These are phyloP conservation scores for Leavenworthia alabamica DNA, from an alignment of 345 rosid species.

Conservation along the genomic window DNA sequence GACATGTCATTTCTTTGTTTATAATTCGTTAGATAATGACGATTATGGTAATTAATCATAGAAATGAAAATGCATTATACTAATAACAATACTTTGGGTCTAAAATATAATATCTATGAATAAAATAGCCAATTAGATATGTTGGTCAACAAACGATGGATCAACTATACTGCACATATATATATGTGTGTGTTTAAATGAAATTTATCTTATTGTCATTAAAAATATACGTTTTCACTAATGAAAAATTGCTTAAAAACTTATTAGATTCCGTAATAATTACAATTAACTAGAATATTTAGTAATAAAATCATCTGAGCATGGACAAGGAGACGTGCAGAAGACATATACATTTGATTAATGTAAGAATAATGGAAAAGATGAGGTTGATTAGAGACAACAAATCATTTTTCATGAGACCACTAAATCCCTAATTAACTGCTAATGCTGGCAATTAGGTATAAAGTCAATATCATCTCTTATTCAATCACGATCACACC, in stretches of 20 bases:
- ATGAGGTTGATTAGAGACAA: slow-evolving; percentile 10
- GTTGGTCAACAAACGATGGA: background rate
- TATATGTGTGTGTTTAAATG: no score
- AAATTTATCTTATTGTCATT: no score
- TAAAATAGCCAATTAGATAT: background rate
- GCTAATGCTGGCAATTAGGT: slow-evolving; percentile 30
- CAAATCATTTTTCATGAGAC: slow-evolving; percentile 11
- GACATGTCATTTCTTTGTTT: background rate
- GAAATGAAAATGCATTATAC: background rate
- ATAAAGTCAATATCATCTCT: slow-evolving; percentile 23
- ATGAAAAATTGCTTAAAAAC: background rate
- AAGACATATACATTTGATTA: background rate
- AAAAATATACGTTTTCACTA: background rate
- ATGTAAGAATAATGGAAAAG: background rate
- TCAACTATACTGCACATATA: background rate
- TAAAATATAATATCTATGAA: background rate
- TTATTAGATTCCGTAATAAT: background rate
- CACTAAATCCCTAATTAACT: slow-evolving; percentile 18
- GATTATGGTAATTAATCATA: background rate
- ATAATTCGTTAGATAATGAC: slow-evolving; percentile 1
- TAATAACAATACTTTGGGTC: background rate
- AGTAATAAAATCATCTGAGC: background rate
- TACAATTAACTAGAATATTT: background rate
- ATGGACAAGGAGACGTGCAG: slow-evolving; percentile 13
- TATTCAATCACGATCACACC: slow-evolving; percentile 17